Evolutionary conservation across 352 stramenopile genomes (phyloP), one percentile per base, ranked within the genome.

Genomic region (Globisporangium okanoganense): DNA sequence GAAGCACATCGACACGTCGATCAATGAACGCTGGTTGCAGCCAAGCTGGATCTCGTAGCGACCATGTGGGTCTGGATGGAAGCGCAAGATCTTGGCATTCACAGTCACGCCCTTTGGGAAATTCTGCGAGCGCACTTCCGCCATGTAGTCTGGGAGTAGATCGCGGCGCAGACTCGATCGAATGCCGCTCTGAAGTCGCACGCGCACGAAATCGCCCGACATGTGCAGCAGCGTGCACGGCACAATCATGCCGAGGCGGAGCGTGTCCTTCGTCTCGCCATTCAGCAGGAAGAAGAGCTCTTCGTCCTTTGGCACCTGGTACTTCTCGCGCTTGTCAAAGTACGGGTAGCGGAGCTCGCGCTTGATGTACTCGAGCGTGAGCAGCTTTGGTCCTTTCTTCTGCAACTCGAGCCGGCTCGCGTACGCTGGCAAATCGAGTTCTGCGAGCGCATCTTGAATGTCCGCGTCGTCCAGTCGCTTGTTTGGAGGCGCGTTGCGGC

Each of bases 361-460:
- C 67, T 96, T 96, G 45, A 96, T 96, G 58, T 89, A 92, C 61
- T 95, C 85, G 13, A 96, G 73, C 13, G 87, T 96, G 14, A 92
- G 62, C 22, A 95, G 56, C 63, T 96, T 96, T 0, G 85, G 87
- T 0, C 85, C 87, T 70, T 96, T 96, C 69, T 96, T 92, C 64
- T 96, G 87, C 25, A 92, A 66, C 66, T 96, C 87, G n/a, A 96
- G 64, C 12, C 85, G 84, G 22, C 78, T 83, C 36, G 87, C 87
- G 29, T 96, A 96, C 13, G 87, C 87, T 36, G 79, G 87, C n/a
- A 96, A 53, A 62, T 96, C 87, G 9, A 96, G 71, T 58, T 96
- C 87, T 0, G 87, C 92, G 8, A 96, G 68, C 9, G 87, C 78
- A 67, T 96, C 87, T 59, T 94, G 85, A 54, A 96, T 96, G 43